Base-by-base conservation (phyloP, 2,329 filamentous ascomycete species). In the Zasmidium citrigriseum region DNA sequence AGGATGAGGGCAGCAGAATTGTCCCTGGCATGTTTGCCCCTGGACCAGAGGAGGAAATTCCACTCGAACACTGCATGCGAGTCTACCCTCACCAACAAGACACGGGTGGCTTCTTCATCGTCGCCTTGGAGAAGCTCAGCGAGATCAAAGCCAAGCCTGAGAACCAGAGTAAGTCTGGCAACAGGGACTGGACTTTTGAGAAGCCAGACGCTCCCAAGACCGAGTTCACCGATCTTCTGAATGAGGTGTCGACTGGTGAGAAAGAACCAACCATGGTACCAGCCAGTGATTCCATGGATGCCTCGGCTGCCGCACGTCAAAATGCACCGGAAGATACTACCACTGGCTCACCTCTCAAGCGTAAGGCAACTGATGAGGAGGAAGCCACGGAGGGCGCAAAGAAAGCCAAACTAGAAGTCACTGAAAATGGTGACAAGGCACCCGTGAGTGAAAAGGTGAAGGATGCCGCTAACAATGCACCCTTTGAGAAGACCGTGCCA, bases 21-120 rank as follows among this genome's bases (percentile, higher is more conserved):
- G 83, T 85, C 3, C 85, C 90, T 68, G 87, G 86, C 72, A 96
- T 97, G 90, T 99, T 99, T 77, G 83, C 93, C 4, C 82, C 85
- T 0, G 84, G 83, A 55, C 80, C 78, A 52, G 75, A 73, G 44
- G 84, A 75, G 70, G 83, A 76, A 34, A 81, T 97, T 22, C 92
- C 92, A 16, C 83, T 98, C 18, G 90, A 97, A 69, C 86, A 89
- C 60, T 97, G 93, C 76, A 93, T 98, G 83, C 86, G 95, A 62
- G 87, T 99, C 5, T 99, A 98, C 74, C 90, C 93, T 29, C 95
- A 99, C 75, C 83, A 92, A 71, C 95, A 99, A 76, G 92, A 99
- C 69, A 99, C 95, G 2, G 95, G 95, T 56, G 93, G 89, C 21
- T 99, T 99, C 82, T 99, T 99, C 79, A 97, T 99, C 72, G 89